Conservation (phyloP, 1,139 yeast species). For the Sugiyamaella japonica region DNA sequence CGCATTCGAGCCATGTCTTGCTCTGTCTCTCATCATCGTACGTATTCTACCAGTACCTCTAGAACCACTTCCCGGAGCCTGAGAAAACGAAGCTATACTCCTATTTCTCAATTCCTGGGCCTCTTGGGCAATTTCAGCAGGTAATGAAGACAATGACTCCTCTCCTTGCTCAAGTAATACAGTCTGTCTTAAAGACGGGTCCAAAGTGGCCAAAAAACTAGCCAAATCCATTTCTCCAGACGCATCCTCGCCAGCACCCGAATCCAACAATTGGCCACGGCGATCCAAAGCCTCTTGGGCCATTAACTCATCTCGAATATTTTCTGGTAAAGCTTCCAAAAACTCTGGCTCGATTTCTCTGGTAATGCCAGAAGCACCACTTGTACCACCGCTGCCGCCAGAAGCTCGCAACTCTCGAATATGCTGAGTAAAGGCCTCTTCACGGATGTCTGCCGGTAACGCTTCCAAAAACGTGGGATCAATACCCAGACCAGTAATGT, state of each 20-base stretch:
- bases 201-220: conserved; percentile 40
- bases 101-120: conserved; percentile 36
- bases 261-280: conserved; percentile 36
- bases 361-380: conserved; percentile 37
- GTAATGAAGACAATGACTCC: conserved; percentile 36
- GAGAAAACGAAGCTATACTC: conserved; percentile 27
- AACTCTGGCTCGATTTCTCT: conserved; percentile 82
- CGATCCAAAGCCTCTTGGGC: conserved; percentile 54
- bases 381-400: conserved; percentile 43
- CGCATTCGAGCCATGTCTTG: background rate
- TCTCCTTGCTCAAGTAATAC: conserved; percentile 41
- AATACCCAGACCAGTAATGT: conserved; percentile 85
- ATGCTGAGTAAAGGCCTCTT: conserved; percentile 88
- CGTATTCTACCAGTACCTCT: conserved; percentile 13
- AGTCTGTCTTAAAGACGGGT: conserved; percentile 41
- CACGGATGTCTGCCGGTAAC: conserved; percentile 88
- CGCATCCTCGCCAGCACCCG: conserved; percentile 31
- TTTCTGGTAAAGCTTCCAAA: conserved; percentile 76
- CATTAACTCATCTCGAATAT: conserved; percentile 68
- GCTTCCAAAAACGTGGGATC: conserved; percentile 92
- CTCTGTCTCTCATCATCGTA: background rate
- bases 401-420: conserved; percentile 56
- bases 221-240: conserved; percentile 36
- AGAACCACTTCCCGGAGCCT: conserved; percentile 10
- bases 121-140: conserved; percentile 39